Percentiles rank a stretch among this genome's conserved stretches.
These are phyloP conservation scores for Boletus edulis DNA, from an alignment of 768 basidiomycete genomes.

Conservation along the genomic window DNA sequence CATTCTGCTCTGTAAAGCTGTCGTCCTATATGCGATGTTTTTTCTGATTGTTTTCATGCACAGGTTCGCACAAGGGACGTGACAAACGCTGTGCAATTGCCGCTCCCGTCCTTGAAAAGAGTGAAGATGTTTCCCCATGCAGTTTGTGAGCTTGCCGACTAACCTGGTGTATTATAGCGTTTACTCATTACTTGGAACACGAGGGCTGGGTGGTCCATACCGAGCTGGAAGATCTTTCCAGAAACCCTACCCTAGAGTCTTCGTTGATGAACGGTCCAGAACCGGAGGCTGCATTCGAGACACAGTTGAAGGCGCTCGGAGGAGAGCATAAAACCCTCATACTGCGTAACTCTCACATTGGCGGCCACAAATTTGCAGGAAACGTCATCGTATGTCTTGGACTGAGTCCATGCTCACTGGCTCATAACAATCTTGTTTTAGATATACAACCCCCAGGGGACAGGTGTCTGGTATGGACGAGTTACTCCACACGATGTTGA, in stretches of 20 bases:
- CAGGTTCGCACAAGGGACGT: slow-evolving; percentile 90
- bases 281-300: slow-evolving; percentile 51
- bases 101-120: slow-evolving; percentile 77
- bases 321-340: slow-evolving; percentile 73
- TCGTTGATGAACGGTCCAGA: slow-evolving; percentile 29
- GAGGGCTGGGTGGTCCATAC: slow-evolving; percentile 78
- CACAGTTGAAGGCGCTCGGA: slow-evolving; percentile 45
- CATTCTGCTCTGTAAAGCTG: slow-evolving; percentile 78
- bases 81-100: slow-evolving; percentile 91
- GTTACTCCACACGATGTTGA: slow-evolving; percentile 89
- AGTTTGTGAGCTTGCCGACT: slow-evolving; percentile 8
- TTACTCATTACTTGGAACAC: slow-evolving; percentile 58
- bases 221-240: slow-evolving; percentile 59
- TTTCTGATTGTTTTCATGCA: neutral
- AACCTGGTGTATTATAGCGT: slow-evolving; percentile 39
- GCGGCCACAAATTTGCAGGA: slow-evolving; percentile 91
- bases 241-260: slow-evolving; percentile 28
- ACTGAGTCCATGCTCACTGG: neutral
- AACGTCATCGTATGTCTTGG: slow-evolving; percentile 74
- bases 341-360: slow-evolving; percentile 84
- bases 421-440: slow-evolving; percentile 26
- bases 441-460: slow-evolving; percentile 86
- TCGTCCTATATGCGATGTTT: neutral
- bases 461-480: slow-evolving; percentile 91
- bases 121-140: slow-evolving; percentile 38